Evolutionary conservation across 805 yeast genomes (phyloP).

Genomic region (Yarrowia deformans): DNA sequence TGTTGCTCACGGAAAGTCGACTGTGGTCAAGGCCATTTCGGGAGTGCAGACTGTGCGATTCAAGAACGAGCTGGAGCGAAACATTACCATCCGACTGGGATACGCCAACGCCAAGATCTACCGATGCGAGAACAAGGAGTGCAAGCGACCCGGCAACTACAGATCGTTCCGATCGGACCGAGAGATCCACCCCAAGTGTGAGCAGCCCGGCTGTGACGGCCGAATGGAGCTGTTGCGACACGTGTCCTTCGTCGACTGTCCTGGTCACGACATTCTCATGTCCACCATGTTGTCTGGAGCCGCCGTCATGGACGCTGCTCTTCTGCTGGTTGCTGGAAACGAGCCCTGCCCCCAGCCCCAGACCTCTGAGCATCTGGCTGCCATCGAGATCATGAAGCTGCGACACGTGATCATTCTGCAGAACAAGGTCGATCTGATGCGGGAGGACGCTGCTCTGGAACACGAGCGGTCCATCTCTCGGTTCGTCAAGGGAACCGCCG

Average conservation of each 20-base stretch:
- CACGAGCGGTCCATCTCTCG: conserved; percentile 91
- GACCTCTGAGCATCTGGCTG: conserved; percentile 98
- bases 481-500: conserved; percentile 96
- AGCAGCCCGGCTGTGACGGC: conserved; percentile 85
- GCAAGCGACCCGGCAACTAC: conserved; percentile 95
- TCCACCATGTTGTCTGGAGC: conserved; percentile 99
- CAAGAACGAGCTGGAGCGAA: conserved; percentile 98
- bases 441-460: conserved; percentile 94
- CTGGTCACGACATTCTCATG: conserved; percentile 99
- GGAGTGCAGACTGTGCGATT: conserved; percentile 99
- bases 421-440: conserved; percentile 98
- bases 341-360: conserved; percentile 99
- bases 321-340: conserved; percentile 94
- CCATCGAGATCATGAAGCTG: conserved; percentile 98
- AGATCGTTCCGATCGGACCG: conserved; percentile 92
- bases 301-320: conserved; percentile 99
- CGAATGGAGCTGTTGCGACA: conserved; percentile 92
- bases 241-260: conserved; percentile 98
- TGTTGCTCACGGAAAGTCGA: conserved; percentile 94
- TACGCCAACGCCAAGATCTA: conserved; percentile 99
- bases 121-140: conserved; percentile 81
- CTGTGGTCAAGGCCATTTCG: conserved; percentile 94
- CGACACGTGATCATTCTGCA: conserved; percentile 95
- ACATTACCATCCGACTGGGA: conserved; percentile 97
- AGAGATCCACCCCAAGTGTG: conserved; percentile 93